Percentiles rank a stretch among this genome's conserved stretches.
These are phyloP conservation scores for Suhomyces faveliae DNA, from an alignment of 805 yeast species.

Conservation along the genomic window DNA sequence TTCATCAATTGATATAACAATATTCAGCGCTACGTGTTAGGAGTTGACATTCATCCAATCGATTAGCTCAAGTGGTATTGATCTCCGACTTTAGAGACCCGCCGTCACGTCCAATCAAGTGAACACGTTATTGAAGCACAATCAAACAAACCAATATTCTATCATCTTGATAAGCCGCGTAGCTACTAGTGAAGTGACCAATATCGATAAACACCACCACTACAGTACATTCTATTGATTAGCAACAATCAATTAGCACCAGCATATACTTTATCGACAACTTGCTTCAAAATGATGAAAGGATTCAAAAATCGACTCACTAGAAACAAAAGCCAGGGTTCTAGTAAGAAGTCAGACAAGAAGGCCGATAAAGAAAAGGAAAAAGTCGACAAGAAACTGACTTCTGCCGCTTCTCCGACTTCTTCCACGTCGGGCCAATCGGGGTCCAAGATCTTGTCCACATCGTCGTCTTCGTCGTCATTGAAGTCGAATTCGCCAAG, in stretches of 20 bases:
- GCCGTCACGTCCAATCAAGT: background rate
- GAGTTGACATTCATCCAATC: background rate
- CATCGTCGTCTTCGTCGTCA: conserved; percentile 25
- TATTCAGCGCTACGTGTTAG: background rate
- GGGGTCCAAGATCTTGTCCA: conserved; percentile 13
- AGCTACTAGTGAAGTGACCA: background rate
- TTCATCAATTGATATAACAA: background rate
- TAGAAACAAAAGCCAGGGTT: conserved; percentile 36
- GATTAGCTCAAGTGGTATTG: background rate
- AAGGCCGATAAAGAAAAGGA: conserved; percentile 42
- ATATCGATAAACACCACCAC: no score
- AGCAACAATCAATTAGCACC: no score
- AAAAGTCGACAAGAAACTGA: conserved; percentile 32
- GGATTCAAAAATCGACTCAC: conserved; percentile 62
- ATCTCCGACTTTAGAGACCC: background rate
- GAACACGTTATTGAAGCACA: background rate
- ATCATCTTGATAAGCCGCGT: background rate
- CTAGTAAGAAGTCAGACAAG: conserved; percentile 35
- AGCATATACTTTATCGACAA: no score
- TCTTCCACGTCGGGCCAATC: conserved; percentile 8
- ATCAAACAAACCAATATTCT: background rate
- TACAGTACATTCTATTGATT: no score
- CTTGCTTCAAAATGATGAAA: conserved; percentile 57
- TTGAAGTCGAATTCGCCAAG: conserved; percentile 32
- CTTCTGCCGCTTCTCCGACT: conserved; percentile 15